A percentile compares a stretch with the other conserved stretches of the same genome.
Evolutionary conservation across 371 early-diverging fungal genomes (phyloP).

Genomic region (Mucor plumbeus): DNA sequence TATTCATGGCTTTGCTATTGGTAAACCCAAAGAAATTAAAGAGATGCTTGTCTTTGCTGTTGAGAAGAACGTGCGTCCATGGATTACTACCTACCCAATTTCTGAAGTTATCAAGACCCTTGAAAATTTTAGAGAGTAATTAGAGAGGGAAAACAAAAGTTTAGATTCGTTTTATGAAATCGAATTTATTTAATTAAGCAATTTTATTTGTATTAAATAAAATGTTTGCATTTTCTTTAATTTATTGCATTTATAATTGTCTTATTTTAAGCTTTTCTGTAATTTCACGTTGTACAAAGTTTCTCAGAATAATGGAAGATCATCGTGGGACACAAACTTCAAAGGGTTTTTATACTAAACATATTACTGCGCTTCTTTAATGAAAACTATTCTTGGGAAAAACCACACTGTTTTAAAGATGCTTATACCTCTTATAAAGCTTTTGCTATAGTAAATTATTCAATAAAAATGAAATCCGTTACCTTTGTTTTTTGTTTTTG

Average conservation of each 20-base stretch:
- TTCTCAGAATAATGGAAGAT: slow-evolving; percentile 1
- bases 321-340: slow-evolving; percentile 1
- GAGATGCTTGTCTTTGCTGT: slow-evolving; percentile 72
- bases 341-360: not conserved
- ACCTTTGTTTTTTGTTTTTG: too few species aligned
- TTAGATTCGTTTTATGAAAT: slow-evolving; percentile 63
- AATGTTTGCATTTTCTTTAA: too few species aligned
- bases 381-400: too few species aligned
- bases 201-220: not conserved
- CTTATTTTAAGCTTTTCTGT: not conserved
- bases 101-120: slow-evolving; percentile 62
- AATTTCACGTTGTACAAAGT: slow-evolving; percentile 1
- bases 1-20: slow-evolving; percentile 69
- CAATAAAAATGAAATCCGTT: too few species aligned
- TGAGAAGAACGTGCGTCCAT: slow-evolving; percentile 61
- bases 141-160: slow-evolving; percentile 62
- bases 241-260: too few species aligned
- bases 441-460: too few species aligned
- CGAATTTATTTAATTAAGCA: not conserved
- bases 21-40: slow-evolving; percentile 48
- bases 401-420: too few species aligned
- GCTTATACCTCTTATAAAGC: too few species aligned
- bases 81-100: slow-evolving; percentile 64
- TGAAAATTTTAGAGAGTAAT: slow-evolving; percentile 32
- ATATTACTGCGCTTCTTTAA: not conserved